Conservation (phyloP, 495 filamentous ascomycete species). For the Penicillium longicatenatum region DNA sequence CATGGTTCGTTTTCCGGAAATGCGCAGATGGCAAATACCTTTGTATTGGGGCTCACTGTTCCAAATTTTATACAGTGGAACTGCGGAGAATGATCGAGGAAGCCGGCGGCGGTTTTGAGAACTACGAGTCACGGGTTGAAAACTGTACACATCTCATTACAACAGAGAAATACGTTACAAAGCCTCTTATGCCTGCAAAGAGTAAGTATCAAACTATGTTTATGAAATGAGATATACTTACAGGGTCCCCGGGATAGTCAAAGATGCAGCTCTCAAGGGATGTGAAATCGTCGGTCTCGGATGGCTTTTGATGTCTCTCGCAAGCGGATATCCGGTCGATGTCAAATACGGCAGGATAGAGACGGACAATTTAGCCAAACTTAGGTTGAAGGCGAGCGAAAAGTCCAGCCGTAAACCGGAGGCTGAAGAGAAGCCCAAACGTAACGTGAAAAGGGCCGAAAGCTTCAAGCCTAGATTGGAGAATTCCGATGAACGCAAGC, state of each 20-base stretch:
- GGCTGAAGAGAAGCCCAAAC: no score
- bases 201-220: constrained; percentile 5
- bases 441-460: no score
- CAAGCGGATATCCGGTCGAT: background rate
- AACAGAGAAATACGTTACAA: constrained; percentile 5
- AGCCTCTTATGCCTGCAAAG: background rate
- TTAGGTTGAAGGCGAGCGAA: background rate
- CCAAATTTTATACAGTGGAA: background rate
- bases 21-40: background rate
- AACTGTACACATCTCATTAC: constrained; percentile 24
- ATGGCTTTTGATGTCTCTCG: constrained; percentile 10
- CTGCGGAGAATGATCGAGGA: constrained; percentile 12
- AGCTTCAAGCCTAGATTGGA: no score
- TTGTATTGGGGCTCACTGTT: background rate
- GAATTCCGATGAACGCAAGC: no score
- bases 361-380: background rate
- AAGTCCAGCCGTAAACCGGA: no score
- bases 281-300: constrained; percentile 13
- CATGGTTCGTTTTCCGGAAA: background rate
- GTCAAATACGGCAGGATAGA: background rate
- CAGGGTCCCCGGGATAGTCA: constrained; percentile 7
- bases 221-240: background rate
- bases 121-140: background rate
- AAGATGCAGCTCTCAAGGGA: background rate
- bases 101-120: constrained; percentile 11